A percentile compares a stretch with the other conserved stretches of the same genome.
Evolutionary conservation across 2,329 filamentous ascomycete genomes (phyloP).

Genomic region (Ceratocystis harringtonii): DNA sequence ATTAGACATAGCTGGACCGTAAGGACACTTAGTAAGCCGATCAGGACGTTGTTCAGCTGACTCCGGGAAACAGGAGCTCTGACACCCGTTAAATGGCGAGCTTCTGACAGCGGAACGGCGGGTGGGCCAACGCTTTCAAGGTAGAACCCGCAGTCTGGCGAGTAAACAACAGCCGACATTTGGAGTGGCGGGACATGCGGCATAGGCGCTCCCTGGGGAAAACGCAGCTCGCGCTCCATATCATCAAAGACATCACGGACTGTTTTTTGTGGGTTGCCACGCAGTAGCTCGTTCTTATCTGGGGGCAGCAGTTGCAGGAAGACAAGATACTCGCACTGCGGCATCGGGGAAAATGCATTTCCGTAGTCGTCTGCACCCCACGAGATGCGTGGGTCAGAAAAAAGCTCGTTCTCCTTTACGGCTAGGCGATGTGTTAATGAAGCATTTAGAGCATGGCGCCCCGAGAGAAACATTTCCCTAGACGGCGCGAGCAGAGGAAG

Average conservation of each 20-base stretch:
- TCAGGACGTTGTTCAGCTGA: constrained; percentile 43
- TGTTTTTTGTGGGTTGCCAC: not conserved
- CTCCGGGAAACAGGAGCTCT: constrained; percentile 46
- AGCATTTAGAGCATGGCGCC: constrained; percentile 52
- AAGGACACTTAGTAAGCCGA: constrained; percentile 40
- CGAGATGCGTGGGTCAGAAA: constrained; percentile 48
- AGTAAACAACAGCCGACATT: constrained; percentile 50
- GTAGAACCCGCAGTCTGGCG: constrained; percentile 53
- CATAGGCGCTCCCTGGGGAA: constrained; percentile 44
- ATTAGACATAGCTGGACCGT: constrained; percentile 47
- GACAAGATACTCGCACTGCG: constrained; percentile 71
- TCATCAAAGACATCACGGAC: constrained; percentile 24
- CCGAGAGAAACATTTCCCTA: constrained; percentile 40
- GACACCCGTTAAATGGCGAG: constrained; percentile 41
- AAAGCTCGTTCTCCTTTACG: constrained; percentile 46
- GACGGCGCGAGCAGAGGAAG: constrained; percentile 65
- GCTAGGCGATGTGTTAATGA: constrained; percentile 53
- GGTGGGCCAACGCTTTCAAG: constrained; percentile 50
- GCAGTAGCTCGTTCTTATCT: constrained; percentile 21
- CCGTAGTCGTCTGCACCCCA: constrained; percentile 52
- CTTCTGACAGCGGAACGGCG: constrained; percentile 34
- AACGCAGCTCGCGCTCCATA: constrained; percentile 48
- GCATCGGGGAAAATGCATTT: constrained; percentile 26
- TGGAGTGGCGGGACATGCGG: constrained; percentile 39
- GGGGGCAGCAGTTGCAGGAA: constrained; percentile 64